Evolutionary conservation across 1,139 yeast genomes (phyloP), one percentile per base, ranked within the genome.

Genomic region (Saccharomycopsis hybrid): DNA sequence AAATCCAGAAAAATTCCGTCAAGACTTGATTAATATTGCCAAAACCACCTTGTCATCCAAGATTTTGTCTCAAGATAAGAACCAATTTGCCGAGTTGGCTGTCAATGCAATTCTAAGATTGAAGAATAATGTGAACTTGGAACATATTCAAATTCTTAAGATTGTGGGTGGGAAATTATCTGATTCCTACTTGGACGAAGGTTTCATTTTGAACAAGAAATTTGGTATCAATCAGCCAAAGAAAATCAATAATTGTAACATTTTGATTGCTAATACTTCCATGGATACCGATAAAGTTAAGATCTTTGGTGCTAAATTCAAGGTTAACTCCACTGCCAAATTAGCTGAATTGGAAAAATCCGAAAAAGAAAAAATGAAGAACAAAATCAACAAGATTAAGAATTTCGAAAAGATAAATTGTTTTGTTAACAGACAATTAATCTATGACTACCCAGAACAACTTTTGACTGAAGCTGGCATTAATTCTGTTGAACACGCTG

Each of bases 241-340:
- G 67, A 79, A 74, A 60, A 71, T 94, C 50, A 81, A 80, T 60
- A 82, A 92, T 62, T 96, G 95, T 36, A 84, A 79, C 60, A 88
- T 92, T 57, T 76, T 94, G 57, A 85, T 92, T 61, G 96, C 76
- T 94, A 65, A 92, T 98, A 2, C 90, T 97, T 71, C 97, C 99
- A 60, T 92, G 94, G 65, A 98, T 94, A 72, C 99, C 99, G 42
- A 98, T 98, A 60, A 92, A 92, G 70, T 98, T 98, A 59, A 94
- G 94, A 72, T 98, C 32, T 92, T 51, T 68, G 99, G 99, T 53
- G 97, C 99, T 51, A 90, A 94, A 67, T 90, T 92, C 71, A 87
- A 89, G 68, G 98, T 92, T 47, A 97, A 92, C 66, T 83, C 96
- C 33, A 92, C 98, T 9, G 78, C 92, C 52, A 92, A 92, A 66